These are phyloP conservation scores for Gracilaria caudata DNA, from an alignment of 23 red algal genomes.

Conservation along the genomic window DNA sequence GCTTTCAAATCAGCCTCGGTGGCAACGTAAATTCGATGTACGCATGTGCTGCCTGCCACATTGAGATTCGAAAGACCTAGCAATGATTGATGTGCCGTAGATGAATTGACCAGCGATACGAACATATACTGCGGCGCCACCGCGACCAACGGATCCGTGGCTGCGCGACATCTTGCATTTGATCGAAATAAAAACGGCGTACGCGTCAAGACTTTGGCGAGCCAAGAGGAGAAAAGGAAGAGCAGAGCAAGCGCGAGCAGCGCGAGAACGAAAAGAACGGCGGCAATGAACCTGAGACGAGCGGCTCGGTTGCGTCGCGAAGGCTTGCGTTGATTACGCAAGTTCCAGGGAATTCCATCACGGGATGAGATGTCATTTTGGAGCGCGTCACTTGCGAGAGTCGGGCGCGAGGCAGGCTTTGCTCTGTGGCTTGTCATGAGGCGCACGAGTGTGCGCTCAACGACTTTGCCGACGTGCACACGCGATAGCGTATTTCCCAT, in stretches of 20 bases:
- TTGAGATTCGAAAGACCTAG: slow-evolving; percentile 24
- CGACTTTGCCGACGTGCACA: not conserved
- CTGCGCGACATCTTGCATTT: slow-evolving; percentile 4
- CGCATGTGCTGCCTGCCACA: slow-evolving; percentile 21
- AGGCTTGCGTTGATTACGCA: not conserved
- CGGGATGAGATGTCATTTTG: not conserved
- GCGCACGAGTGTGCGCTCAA: not conserved
- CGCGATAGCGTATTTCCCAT: not conserved
- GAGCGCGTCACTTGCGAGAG: not conserved
- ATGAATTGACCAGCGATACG: slow-evolving; percentile 38
- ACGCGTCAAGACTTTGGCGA: slow-evolving; percentile 18
- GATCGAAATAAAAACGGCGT: not conserved
- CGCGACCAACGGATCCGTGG: not conserved
- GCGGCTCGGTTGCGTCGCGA: not conserved
- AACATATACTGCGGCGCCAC: slow-evolving; percentile 45
- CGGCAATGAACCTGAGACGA: not conserved
- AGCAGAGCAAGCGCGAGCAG: not conserved
- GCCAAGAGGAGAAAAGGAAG: slow-evolving; percentile 14
- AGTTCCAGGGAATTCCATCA: not conserved
- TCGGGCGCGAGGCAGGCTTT: not conserved
- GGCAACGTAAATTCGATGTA: slow-evolving; percentile 27
- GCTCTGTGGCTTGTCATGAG: not conserved
- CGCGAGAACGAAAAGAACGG: not conserved
- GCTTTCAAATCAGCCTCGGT: not conserved
- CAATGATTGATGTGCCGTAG: slow-evolving; percentile 12